Conservation (phyloP, 2,329 filamentous ascomycete genomes). For the Cordyceps farinosa region DNA sequence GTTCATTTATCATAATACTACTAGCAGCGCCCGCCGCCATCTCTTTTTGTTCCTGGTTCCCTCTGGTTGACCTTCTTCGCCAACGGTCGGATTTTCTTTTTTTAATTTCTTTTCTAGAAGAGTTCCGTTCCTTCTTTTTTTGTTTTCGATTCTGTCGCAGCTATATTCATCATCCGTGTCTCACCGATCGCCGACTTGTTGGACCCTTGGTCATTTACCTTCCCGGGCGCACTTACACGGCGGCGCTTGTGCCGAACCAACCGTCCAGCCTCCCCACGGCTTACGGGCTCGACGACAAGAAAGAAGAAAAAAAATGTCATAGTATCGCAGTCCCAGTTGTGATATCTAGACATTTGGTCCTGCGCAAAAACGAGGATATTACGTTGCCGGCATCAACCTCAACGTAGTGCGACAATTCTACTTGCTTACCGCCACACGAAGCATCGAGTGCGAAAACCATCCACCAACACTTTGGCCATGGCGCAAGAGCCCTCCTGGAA, state of each 20-base stretch:
- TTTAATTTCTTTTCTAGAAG: background rate
- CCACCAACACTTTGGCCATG: background rate
- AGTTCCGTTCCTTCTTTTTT: background rate
- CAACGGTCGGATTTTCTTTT: background rate
- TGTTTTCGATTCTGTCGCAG: background rate
- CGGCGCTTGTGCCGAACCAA: conserved; percentile 11
- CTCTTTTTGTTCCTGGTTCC: background rate
- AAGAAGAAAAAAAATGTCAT: background rate
- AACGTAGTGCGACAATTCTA: background rate
- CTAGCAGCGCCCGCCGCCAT: conserved; percentile 7
- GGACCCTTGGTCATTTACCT: background rate
- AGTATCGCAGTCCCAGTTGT: background rate
- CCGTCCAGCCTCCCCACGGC: background rate
- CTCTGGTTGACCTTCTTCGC: background rate
- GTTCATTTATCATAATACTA: conserved; percentile 17
- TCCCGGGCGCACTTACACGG: conserved; percentile 13
- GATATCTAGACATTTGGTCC: background rate
- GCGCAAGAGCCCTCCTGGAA: background rate
- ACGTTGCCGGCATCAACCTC: background rate
- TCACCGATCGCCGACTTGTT: background rate
- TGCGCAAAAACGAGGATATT: background rate
- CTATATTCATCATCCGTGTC: background rate
- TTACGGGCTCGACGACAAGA: background rate
- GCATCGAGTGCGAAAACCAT: background rate
- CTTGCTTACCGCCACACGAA: background rate